Conservation (phyloP, 176 grass and related monocot genomes). For the Otatea glauca region DNA sequence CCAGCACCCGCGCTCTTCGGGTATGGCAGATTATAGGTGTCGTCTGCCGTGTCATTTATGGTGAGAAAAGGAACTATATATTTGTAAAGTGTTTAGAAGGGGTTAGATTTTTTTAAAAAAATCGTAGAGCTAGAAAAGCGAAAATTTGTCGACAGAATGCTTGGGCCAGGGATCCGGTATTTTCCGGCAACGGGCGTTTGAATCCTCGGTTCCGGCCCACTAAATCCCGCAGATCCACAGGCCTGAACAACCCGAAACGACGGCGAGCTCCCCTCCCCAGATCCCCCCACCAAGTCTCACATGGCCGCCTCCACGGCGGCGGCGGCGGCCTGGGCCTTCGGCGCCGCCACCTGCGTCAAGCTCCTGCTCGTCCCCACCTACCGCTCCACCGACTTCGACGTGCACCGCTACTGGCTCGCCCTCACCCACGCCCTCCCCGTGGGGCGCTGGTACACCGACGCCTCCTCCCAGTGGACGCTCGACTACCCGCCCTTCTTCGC, state of each 20-base stretch:
- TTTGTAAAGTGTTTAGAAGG: too few species aligned
- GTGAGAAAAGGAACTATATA: too few species aligned
- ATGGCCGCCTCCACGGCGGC: slow-evolving; percentile 17
- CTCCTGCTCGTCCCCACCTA: slow-evolving; percentile 73
- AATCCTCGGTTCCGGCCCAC: too few species aligned
- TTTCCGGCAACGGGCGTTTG: too few species aligned
- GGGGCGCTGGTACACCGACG: slow-evolving; percentile 78
- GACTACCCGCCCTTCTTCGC: slow-evolving; percentile 97
- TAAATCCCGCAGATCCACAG: background rate
- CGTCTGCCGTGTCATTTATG: too few species aligned
- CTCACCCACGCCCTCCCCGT: slow-evolving; percentile 70
- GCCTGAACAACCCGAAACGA: background rate
- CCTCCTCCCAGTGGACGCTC: slow-evolving; percentile 76
- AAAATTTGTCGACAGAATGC: too few species aligned
- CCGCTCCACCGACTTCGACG: slow-evolving; percentile 89
- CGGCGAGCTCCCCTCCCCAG: background rate
- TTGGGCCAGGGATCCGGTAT: too few species aligned
- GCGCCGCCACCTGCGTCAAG: slow-evolving; percentile 71
- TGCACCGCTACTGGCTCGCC: slow-evolving; percentile 90
- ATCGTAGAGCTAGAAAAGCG: too few species aligned
- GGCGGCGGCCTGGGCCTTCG: slow-evolving; percentile 64
- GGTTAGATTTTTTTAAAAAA: too few species aligned
- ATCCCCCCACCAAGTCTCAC: background rate
- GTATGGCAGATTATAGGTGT: too few species aligned
- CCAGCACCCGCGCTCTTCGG: too few species aligned